Evolutionary conservation across 31 red algal species (phyloP).

Genomic region (Asparagopsis taxiformis): DNA sequence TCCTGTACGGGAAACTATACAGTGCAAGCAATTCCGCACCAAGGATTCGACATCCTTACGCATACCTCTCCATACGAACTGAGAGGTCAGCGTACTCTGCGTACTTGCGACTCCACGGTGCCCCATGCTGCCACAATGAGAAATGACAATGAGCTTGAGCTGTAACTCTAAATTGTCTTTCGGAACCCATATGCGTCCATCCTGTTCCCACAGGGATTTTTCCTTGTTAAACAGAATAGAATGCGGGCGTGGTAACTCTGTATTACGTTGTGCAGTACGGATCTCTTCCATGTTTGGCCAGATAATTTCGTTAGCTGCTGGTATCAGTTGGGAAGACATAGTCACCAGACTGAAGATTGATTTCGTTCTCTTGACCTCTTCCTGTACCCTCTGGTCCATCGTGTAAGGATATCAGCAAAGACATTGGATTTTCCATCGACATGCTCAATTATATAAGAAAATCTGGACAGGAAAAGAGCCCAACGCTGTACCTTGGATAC

Average conservation of each 20-base stretch:
- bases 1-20: constrained; percentile 8
- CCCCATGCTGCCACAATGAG: constrained; percentile 3
- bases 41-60: neutral
- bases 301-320: neutral
- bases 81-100: neutral
- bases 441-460: neutral
- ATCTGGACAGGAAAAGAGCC: neutral
- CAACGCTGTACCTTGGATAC: neutral
- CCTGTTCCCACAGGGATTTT: neutral
- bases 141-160: constrained; percentile 2
- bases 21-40: constrained; percentile 4
- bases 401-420: neutral
- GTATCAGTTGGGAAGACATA: neutral
- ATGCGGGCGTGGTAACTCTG: neutral
- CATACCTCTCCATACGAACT: neutral
- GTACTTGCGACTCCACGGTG: neutral
- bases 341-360: neutral
- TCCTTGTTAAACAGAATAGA: neutral
- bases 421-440: neutral
- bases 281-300: constrained; percentile 4
- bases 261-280: neutral
- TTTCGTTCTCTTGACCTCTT: neutral
- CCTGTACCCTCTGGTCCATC: constrained; percentile 4
- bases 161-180: neutral
- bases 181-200: constrained; percentile 3